These are phyloP conservation scores for Glycyrrhiza uralensis DNA, from an alignment of 306 rosid species.

Conservation along the genomic window DNA sequence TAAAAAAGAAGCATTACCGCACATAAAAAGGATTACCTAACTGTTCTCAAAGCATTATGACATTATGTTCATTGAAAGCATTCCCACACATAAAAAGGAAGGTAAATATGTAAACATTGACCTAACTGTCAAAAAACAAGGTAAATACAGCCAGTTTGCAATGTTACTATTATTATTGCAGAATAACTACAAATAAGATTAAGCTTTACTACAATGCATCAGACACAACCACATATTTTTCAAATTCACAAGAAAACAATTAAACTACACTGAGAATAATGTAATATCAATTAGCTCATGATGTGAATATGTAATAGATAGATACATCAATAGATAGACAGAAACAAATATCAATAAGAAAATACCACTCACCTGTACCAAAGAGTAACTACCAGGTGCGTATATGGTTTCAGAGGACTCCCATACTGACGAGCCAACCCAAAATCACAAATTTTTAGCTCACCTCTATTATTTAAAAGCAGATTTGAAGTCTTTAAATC, in stretches of 20 bases:
- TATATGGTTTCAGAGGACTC: conserved; percentile 96
- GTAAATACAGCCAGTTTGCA: neutral
- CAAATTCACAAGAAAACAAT: neutral
- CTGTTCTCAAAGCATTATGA: no score
- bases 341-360: neutral
- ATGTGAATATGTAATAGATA: neutral
- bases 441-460: conserved; percentile 96
- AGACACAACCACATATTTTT: neutral
- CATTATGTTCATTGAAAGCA: neutral
- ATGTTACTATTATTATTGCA: neutral
- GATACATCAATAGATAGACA: neutral
- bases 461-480: conserved; percentile 92
- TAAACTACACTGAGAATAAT: neutral
- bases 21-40: neutral
- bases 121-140: neutral
- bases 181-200: conserved; percentile 9
- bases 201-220: neutral
- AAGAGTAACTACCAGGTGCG: conserved; percentile 97
- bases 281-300: neutral
- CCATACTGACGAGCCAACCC: conserved; percentile 99
- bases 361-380: conserved; percentile 87
- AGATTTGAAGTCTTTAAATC: conserved; percentile 92
- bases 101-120: neutral
- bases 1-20: neutral
- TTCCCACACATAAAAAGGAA: neutral